A percentile compares a stretch with the other conserved stretches of the same genome.
Evolutionary conservation across 225 moss, liverwort and hornwort genomes (phyloP).

Genomic region (Marchantia paleacea): DNA sequence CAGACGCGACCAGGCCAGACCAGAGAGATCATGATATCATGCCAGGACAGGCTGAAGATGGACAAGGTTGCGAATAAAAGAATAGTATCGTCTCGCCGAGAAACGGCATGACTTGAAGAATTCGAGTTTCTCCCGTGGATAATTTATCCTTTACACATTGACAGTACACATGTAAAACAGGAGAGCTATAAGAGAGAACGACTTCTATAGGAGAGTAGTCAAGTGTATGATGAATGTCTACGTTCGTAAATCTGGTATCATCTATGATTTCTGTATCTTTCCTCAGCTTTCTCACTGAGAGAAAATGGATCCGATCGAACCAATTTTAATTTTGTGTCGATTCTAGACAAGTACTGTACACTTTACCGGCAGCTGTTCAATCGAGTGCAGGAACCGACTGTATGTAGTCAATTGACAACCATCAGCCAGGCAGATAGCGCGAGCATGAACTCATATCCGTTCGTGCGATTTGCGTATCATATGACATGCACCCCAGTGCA

Average conservation of each 20-base stretch:
- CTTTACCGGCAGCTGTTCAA: slow-evolving; percentile 8
- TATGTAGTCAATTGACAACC: neutral
- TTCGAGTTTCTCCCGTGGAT: slow-evolving; percentile 7
- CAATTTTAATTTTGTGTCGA: slow-evolving; percentile 5
- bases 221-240: neutral
- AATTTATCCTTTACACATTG: slow-evolving; percentile 4
- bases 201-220: neutral
- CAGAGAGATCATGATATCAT: neutral
- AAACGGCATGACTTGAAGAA: neutral
- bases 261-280: neutral
- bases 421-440: neutral
- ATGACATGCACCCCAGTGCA: slow-evolving; percentile 1
- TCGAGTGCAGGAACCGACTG: neutral
- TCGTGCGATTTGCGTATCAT: neutral
- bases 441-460: neutral
- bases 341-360: slow-evolving; percentile 10
- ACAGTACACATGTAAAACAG: neutral
- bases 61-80: neutral
- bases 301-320: neutral
- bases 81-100: neutral
- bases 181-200: neutral
- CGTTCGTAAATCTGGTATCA: neutral
- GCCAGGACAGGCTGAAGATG: neutral
- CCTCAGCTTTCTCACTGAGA: neutral
- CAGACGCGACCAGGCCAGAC: neutral